phyloP scores from a whole-genome alignment of 495 filamentous ascomycete species.

The Trichoderma asperelloides region DNA sequence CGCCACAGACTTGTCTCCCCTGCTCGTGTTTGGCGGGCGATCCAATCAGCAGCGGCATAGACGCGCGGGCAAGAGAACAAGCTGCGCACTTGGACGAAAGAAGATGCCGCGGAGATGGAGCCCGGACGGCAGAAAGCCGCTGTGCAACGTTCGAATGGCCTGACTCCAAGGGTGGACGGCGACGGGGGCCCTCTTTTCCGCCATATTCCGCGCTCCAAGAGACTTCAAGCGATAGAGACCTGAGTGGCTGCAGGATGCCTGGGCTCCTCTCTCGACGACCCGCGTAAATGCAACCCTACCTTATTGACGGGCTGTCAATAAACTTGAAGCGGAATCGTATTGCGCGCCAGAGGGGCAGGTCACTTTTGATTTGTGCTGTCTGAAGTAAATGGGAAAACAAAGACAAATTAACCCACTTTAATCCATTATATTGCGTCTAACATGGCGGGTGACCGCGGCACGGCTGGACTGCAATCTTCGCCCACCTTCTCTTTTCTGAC shows the following conservation, averaged over 20 bases:
- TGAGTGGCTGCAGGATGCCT: background rate
- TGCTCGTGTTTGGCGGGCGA: background rate
- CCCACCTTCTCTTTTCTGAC: background rate
- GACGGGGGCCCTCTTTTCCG: background rate
- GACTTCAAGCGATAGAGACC: background rate
- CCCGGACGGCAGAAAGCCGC: background rate
- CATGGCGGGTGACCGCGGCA: too few species aligned
- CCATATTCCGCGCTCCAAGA: background rate
- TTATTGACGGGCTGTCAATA: background rate
- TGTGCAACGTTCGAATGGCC: background rate
- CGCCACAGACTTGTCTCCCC: background rate
- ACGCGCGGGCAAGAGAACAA: background rate
- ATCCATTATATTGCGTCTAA: too few species aligned
- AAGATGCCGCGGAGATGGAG: slow-evolving; percentile 1
- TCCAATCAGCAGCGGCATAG: slow-evolving; percentile 6
- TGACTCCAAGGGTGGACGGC: background rate
- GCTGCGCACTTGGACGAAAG: background rate
- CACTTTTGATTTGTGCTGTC: too few species aligned
- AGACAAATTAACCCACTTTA: too few species aligned
- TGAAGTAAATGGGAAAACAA: too few species aligned
- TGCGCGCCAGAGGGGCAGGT: too few species aligned
- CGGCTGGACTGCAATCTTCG: too few species aligned
- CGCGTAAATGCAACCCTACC: background rate
- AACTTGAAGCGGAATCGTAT: background rate
- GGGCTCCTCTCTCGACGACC: too few species aligned